These are phyloP conservation scores for Trifolium fragiferum DNA, from an alignment of 306 rosid genomes.

Conservation along the genomic window DNA sequence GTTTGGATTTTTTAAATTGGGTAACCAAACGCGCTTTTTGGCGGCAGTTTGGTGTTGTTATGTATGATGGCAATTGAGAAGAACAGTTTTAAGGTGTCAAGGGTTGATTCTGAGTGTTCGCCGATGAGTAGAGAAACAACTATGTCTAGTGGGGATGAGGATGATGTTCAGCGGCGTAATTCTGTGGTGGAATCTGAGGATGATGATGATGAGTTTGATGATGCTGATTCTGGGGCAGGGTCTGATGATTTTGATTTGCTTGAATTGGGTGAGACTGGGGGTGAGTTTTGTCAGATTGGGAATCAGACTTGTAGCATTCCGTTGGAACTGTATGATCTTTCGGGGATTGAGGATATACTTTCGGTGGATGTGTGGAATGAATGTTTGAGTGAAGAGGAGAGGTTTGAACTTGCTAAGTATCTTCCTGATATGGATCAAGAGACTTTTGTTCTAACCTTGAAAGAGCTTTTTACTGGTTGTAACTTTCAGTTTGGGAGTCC, in stretches of 20 bases:
- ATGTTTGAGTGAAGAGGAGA: constrained; percentile 81
- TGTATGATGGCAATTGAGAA: constrained; percentile 97
- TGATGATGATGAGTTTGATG: constrained; percentile 90
- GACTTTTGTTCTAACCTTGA: constrained; percentile 66
- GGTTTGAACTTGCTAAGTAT: constrained; percentile 81
- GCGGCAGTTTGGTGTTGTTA: constrained; percentile 52
- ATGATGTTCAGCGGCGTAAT: constrained; percentile 74
- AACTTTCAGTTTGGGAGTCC: constrained; percentile 96
- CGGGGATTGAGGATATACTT: constrained; percentile 79
- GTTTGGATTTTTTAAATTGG: constrained; percentile 43
- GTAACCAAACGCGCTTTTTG: constrained; percentile 35
- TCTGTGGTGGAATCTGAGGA: constrained; percentile 83
- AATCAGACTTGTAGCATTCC: constrained; percentile 95
- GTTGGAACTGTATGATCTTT: constrained; percentile 86
- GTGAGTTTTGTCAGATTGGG: constrained; percentile 95
- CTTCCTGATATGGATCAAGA: constrained; percentile 96
- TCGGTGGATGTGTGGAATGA: constrained; percentile 96
- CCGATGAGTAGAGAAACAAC: constrained; percentile 72
- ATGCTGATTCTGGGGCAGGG: constrained; percentile 98
- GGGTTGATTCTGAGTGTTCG: constrained; percentile 87
- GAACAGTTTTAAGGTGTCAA: constrained; percentile 81
- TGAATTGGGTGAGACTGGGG: constrained; percentile 93
- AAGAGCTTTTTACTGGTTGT: constrained; percentile 77
- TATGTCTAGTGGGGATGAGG: constrained; percentile 94
- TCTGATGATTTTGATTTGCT: constrained; percentile 98